Evolutionary conservation across 2,329 filamentous ascomycete species (phyloP).

Genomic region (Phaeosphaeriaceae sp.): DNA sequence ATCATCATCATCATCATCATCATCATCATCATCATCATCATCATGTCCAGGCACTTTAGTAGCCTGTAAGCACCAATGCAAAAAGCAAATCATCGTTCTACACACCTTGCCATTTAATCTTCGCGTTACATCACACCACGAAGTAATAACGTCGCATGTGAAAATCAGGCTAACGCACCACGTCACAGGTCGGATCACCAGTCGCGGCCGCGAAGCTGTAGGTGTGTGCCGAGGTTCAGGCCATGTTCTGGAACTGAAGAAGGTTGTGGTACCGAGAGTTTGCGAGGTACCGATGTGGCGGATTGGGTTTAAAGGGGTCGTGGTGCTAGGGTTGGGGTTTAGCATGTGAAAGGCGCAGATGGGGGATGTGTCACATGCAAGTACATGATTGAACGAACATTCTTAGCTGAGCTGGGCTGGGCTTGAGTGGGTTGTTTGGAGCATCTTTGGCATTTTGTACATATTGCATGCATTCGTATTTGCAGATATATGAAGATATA

Average conservation of each 20-base stretch:
- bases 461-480: neutral
- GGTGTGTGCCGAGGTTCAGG: conserved; percentile 15
- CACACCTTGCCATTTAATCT: neutral
- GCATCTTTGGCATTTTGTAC: neutral
- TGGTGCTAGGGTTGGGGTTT: neutral
- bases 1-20: conserved; percentile 46
- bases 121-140: neutral
- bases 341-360: neutral
- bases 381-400: neutral
- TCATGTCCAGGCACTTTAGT: conserved; percentile 5
- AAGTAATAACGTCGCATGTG: conserved; percentile 9
- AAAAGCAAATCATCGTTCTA: conserved; percentile 4
- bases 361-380: neutral
- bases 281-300: neutral
- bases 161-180: conserved; percentile 17
- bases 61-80: conserved; percentile 12
- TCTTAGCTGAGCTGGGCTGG: neutral
- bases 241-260: neutral
- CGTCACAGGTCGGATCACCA: conserved; percentile 16
- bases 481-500: neutral
- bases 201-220: conserved; percentile 23
- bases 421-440: neutral
- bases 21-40: conserved; percentile 49
- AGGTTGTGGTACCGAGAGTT: neutral
- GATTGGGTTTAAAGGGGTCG: neutral